Evolutionary conservation across 495 filamentous ascomycete genomes (phyloP).

Genomic region (Oidiodendron maius): DNA sequence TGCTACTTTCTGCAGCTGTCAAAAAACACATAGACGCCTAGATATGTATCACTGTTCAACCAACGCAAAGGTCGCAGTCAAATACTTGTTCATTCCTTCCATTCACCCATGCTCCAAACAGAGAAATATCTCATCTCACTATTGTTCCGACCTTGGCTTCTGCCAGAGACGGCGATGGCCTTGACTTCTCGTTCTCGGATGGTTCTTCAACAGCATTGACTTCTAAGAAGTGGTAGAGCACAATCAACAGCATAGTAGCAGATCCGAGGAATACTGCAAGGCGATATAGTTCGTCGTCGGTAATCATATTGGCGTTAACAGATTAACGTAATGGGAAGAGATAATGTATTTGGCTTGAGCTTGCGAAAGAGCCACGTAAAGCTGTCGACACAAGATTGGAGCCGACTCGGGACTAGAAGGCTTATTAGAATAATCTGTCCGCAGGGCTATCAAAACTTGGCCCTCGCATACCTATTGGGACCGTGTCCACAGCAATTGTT

Average conservation of each 20-base stretch:
- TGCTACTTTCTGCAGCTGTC: not conserved
- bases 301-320: slow-evolving; percentile 67
- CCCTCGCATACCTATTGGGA: slow-evolving; percentile 1
- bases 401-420: not conserved
- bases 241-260: slow-evolving; percentile 85
- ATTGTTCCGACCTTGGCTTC: not conserved
- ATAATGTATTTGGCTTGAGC: too few relatives aligned
- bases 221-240: slow-evolving; percentile 95
- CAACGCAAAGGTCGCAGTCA: not conserved
- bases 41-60: not conserved
- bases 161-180: not conserved
- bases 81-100: not conserved
- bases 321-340: too few relatives aligned
- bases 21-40: not conserved
- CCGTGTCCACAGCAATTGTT: slow-evolving; percentile 7
- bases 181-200: slow-evolving; percentile 6
- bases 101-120: not conserved
- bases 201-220: slow-evolving; percentile 70
- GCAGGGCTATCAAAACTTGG: too few relatives aligned
- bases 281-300: slow-evolving; percentile 75
- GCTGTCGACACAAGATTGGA: not conserved
- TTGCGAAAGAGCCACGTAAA: slow-evolving; percentile 4
- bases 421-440: not conserved
- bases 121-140: not conserved
- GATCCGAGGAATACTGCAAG: slow-evolving; percentile 93